Evolutionary conservation across 768 basidiomycete genomes (phyloP).

Genomic region (Lyophyllum shimeji): DNA sequence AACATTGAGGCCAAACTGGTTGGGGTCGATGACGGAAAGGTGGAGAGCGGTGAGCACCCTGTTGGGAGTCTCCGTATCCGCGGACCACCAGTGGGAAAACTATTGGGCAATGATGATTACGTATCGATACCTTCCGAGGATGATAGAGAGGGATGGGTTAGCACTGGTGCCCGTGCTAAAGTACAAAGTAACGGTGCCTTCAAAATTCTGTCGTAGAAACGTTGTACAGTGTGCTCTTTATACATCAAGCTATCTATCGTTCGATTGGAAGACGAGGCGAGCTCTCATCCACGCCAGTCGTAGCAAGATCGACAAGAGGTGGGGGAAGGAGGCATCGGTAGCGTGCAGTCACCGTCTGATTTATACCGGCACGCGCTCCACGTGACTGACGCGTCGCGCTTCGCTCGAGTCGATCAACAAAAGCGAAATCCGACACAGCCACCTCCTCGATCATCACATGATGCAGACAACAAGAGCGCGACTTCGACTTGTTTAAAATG

Average conservation of each 20-base stretch:
- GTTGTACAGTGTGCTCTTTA: not conserved
- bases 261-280: not conserved
- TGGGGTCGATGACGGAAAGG: slow-evolving; percentile 59
- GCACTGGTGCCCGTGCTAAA: slow-evolving; percentile 39
- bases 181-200: slow-evolving; percentile 74
- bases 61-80: slow-evolving; percentile 59
- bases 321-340: no score
- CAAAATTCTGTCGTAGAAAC: slow-evolving; percentile 25
- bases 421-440: slow-evolving; percentile 41
- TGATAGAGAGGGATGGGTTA: slow-evolving; percentile 45
- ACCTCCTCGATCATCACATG: slow-evolving; percentile 26
- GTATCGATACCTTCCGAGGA: slow-evolving; percentile 32
- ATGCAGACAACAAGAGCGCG: slow-evolving; percentile 18
- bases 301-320: no score
- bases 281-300: no score
- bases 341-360: no score
- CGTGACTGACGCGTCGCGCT: slow-evolving; percentile 24
- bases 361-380: slow-evolving; percentile 11
- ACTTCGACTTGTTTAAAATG: slow-evolving; percentile 32
- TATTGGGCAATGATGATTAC: slow-evolving; percentile 41
- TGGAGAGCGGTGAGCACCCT: slow-evolving; percentile 71
- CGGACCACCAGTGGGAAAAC: slow-evolving; percentile 71
- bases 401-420: slow-evolving; percentile 32
- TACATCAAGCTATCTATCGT: not conserved
- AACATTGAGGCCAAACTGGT: slow-evolving; percentile 85